Base-by-base conservation (phyloP, 352 stramenopile species). In the Phytophthora citricola region DNA sequence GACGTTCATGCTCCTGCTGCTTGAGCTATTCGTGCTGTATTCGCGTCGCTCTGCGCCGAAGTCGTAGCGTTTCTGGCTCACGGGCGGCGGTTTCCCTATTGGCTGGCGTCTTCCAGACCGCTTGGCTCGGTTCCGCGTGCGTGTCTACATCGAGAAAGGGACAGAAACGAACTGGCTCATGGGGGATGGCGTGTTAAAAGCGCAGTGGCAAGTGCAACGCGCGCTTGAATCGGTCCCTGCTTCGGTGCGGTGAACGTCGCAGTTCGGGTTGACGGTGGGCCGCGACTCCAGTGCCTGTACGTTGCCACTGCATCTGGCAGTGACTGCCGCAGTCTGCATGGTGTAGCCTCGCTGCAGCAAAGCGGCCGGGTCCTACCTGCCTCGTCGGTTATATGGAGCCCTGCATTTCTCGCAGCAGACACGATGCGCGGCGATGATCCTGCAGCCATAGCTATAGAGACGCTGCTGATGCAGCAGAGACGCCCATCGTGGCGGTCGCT, bases 101-200 rank as follows among this genome's bases (percentile, higher is more conserved):
- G 54, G 54, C 32, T 51, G 15, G 2, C 54, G 54, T 45, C 53
- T 61, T 51, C 39, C 27, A 48, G 31, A 11, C 38, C 38, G 47
- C 52, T 44, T 54, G 55, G 22, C 43, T 47, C n/a, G 31, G 12
- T 41, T 43, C 36, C 36, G 36, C 5, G 46, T 66, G 59, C 59
- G 59, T 67, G 59, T 67, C 59, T 66, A 49, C 43, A 27, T 15
- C 36, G 12, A 43, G 4, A 32, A n/a, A 10, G 41, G 8, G 41
- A 15, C 1, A 48, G 27, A 24, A 20, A 32, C 10, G 45, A 52
- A 52, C 46, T 48, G 31, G 14, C 26, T 51, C 24, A 51, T 38
- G 53, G 46, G 34, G 39, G 47, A 53, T 60, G 48, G 48, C 40
- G 58, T 60, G 58, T 60, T 66, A 66, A 66, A 66, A 55, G 58